Evolutionary conservation across 805 yeast genomes (phyloP), one percentile per base, ranked within the genome.

Genomic region (Starmerella tilneyi): DNA sequence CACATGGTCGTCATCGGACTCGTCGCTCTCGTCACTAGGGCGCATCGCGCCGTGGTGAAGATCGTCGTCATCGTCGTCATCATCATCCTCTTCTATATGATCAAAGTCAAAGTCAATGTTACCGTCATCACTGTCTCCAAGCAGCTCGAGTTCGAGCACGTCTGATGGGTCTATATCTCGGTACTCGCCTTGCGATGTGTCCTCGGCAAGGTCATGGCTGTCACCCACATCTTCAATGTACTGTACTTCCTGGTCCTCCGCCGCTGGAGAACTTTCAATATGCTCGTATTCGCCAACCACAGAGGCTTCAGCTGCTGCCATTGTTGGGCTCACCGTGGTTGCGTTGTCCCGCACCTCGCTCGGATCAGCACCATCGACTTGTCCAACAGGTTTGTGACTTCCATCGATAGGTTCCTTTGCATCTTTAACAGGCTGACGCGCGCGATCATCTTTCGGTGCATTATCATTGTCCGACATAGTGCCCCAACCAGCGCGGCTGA

Each of bases 41-140:
- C 42, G n/a, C n/a, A n/a, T n/a, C n/a, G n/a, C n/a, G n/a, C 63
- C 67, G 13, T 60, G 64, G 31, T 62, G 64, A 9, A 65, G 69
- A 17, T 65, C 68, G 13, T 63, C n/a, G n/a, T 30, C 33, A 5
- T 30, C 33, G 43, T 42, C 57, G 37, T 59, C 61, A 44, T 63
- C 66, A 32, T 62, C 68, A 13, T 60, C 66, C 13, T 33, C 41
- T 9, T 46, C 76, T 54, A 37, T 43, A 13, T 48, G 22, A 9
- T 42, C 39, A 23, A 29, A 28, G 24, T 46, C 33, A 21, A 54
- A 55, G 16, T 56, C 57, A 2, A 48, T 57, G 2, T 54, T 60
- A 6, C 54, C 62, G 41, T 70, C 75, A 13, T 41, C 45, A 6
- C 43, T 49, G 8, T 39, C 48, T 12, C 41, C 52, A 7, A 56